phyloP scores from a whole-genome alignment of 148 eudicot species.

The Agrostemma githago region DNA sequence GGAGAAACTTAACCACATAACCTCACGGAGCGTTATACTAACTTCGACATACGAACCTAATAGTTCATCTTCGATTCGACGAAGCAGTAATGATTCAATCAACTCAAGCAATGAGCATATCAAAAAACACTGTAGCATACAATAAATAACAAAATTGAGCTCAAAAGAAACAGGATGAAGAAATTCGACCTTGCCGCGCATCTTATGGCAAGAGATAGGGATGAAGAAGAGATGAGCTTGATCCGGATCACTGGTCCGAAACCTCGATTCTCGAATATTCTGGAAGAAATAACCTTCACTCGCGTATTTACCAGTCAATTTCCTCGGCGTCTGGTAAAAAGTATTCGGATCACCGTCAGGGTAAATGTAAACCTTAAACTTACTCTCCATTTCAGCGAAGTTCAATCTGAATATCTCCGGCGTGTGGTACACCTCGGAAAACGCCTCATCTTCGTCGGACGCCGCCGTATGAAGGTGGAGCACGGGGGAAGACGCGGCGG shows the following conservation, averaged over 20 bases:
- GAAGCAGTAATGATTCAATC: too few species aligned
- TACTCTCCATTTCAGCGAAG: slow-evolving; percentile 73
- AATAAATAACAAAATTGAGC: too few species aligned
- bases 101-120: too few species aligned
- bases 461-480: neutral
- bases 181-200: slow-evolving; percentile 76
- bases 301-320: slow-evolving; percentile 80
- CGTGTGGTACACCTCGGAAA: slow-evolving; percentile 50
- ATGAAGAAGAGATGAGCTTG: slow-evolving; percentile 78
- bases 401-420: slow-evolving; percentile 55
- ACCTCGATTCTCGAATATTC: slow-evolving; percentile 75
- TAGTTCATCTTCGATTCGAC: neutral
- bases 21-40: neutral
- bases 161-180: too few species aligned
- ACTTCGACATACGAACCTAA: neutral
- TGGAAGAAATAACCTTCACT: slow-evolving; percentile 96
- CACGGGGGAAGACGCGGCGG: neutral
- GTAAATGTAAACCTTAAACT: slow-evolving; percentile 80
- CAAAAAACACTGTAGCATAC: too few species aligned
- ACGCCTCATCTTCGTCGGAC: slow-evolving; percentile 8
- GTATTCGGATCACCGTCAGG: slow-evolving; percentile 78
- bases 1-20: neutral
- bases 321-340: slow-evolving; percentile 88
- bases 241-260: slow-evolving; percentile 74
- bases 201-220: slow-evolving; percentile 95